Evolutionary conservation across 1,284 basidiomycete genomes (phyloP).

Genomic region (Boletus sp.): DNA sequence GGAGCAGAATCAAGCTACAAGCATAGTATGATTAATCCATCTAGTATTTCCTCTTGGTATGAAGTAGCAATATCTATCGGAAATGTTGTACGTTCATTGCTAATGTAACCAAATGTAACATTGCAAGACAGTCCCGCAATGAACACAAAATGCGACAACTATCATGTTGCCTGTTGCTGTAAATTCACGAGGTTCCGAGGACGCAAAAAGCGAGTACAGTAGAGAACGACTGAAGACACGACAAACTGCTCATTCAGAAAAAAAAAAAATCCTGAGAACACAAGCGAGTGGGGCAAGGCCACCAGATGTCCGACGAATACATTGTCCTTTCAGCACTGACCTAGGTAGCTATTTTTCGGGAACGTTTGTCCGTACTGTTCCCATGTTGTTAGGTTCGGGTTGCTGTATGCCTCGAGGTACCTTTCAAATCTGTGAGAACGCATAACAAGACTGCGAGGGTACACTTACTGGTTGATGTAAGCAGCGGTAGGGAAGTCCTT

Average conservation of each 20-base stretch:
- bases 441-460: not conserved
- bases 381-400: conserved; percentile 60
- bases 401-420: conserved; percentile 49
- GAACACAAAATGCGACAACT: conserved; percentile 7
- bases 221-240: conserved; percentile 24
- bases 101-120: conserved; percentile 19
- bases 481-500: conserved; percentile 68
- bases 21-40: conserved; percentile 17
- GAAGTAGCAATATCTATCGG: conserved; percentile 25
- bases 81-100: conserved; percentile 31
- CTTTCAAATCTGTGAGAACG: conserved; percentile 34
- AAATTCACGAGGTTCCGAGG: conserved; percentile 4
- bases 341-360: conserved; percentile 56
- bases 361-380: conserved; percentile 52
- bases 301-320: conserved; percentile 9
- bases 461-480: conserved; percentile 66
- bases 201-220: conserved; percentile 19
- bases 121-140: not conserved
- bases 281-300: conserved; percentile 1
- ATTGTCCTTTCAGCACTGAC: conserved; percentile 42
- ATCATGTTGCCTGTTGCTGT: conserved; percentile 6
- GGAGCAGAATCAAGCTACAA: conserved; percentile 18
- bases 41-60: conserved; percentile 17
- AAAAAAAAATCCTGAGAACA: conserved; percentile 13
- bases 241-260: conserved; percentile 7